Percentiles rank a stretch among this genome's conserved stretches.
These are phyloP conservation scores for Raffaelea ambrosiae DNA, from an alignment of 2,329 filamentous ascomycete genomes.

Conservation along the genomic window DNA sequence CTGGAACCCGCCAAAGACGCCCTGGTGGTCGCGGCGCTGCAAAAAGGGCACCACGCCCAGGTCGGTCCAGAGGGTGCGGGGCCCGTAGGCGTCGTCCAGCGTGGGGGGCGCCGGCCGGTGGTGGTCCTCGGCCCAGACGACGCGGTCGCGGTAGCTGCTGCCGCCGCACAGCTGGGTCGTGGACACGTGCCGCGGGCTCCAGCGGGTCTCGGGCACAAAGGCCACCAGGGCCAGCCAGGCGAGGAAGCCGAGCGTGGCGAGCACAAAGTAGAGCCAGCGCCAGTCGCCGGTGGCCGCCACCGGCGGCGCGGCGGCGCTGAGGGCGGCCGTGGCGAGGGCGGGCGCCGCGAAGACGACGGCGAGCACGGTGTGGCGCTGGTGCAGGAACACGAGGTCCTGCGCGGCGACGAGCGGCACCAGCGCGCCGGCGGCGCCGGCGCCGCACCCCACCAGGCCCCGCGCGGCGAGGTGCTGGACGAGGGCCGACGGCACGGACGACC, in stretches of 20 bases:
- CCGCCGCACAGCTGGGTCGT: slow-evolving; percentile 17
- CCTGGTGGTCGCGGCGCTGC: slow-evolving; percentile 3
- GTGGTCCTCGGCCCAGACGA: neutral
- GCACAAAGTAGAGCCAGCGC: slow-evolving; percentile 27
- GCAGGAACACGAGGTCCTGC: slow-evolving; percentile 29
- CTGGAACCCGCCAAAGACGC: slow-evolving; percentile 14
- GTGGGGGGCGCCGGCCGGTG: neutral
- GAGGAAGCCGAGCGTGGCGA: slow-evolving; percentile 19
- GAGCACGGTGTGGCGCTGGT: slow-evolving; percentile 26
- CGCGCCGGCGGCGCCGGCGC: slow-evolving; percentile 25
- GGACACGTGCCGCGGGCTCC: slow-evolving; percentile 15
- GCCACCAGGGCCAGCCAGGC: slow-evolving; percentile 24
- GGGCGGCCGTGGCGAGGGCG: slow-evolving; percentile 21
- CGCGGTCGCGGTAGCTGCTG: neutral
- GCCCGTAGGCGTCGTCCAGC: slow-evolving; percentile 19
- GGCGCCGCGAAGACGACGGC: slow-evolving; percentile 20
- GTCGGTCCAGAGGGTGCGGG: slow-evolving; percentile 21
- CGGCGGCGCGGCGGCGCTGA: slow-evolving; percentile 20
- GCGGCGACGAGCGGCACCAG: slow-evolving; percentile 26
- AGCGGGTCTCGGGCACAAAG: slow-evolving; percentile 26
- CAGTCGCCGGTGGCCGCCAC: slow-evolving; percentile 22
- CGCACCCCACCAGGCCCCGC: slow-evolving; percentile 24
- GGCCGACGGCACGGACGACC: slow-evolving; percentile 1
- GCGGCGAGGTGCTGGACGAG: slow-evolving; percentile 23
- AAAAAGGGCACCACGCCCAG: slow-evolving; percentile 19